These are phyloP conservation scores for Morella rubra DNA, from an alignment of 306 rosid genomes.

Conservation along the genomic window DNA sequence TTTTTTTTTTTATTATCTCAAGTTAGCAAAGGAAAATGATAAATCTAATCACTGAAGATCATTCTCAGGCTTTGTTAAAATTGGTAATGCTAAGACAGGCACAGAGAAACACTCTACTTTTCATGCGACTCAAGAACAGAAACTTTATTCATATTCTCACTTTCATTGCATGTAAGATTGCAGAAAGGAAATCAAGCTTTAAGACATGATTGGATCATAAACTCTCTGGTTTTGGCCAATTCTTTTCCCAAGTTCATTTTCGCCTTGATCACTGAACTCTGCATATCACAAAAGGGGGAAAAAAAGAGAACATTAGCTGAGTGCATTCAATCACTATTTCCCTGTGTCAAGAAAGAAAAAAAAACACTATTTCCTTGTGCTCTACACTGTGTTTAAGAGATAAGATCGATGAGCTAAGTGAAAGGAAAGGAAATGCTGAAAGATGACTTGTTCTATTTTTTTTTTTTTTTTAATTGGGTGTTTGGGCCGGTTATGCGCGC, in stretches of 20 bases:
- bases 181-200: not conserved
- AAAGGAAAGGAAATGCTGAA: too few relatives aligned
- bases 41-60: too few relatives aligned
- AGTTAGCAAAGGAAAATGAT: too few relatives aligned
- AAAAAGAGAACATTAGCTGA: not conserved
- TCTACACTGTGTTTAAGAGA: not conserved
- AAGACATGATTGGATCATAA: not conserved
- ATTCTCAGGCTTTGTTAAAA: not conserved
- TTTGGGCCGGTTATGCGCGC: too few relatives aligned
- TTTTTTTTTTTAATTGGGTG: too few relatives aligned
- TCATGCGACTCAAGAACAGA: not conserved
- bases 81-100: not conserved
- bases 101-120: not conserved
- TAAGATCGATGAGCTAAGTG: too few relatives aligned
- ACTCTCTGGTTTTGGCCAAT: not conserved
- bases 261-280: not conserved
- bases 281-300: not conserved
- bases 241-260: not conserved
- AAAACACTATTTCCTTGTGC: not conserved
- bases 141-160: not conserved
- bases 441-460: not conserved
- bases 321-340: not conserved
- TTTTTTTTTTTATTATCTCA: too few relatives aligned
- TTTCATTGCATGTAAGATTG: not conserved
- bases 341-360: not conserved